Conservation (phyloP, 2,329 filamentous ascomycete species). For the Lasiodiplodia citricola region DNA sequence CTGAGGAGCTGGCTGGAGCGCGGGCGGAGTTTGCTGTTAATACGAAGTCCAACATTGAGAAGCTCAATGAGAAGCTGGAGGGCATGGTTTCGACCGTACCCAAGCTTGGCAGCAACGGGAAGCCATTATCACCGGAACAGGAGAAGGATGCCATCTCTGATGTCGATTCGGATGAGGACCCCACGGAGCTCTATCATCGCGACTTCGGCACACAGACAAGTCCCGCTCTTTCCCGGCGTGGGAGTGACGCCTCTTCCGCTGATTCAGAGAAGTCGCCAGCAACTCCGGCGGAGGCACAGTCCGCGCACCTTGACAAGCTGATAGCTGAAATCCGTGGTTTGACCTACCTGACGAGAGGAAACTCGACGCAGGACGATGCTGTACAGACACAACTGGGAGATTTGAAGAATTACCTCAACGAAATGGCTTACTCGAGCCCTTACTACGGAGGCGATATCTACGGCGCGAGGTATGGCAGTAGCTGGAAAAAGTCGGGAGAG, state of each 20-base stretch:
- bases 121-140: slow-evolving; percentile 30
- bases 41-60: slow-evolving; percentile 56
- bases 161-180: slow-evolving; percentile 59
- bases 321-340: slow-evolving; percentile 44
- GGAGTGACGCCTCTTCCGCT: slow-evolving; percentile 33
- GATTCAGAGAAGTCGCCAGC: slow-evolving; percentile 34
- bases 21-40: slow-evolving; percentile 63
- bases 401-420: slow-evolving; percentile 67
- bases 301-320: slow-evolving; percentile 51
- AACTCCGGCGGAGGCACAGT: slow-evolving; percentile 33
- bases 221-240: slow-evolving; percentile 35
- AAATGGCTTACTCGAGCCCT: slow-evolving; percentile 46
- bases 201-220: slow-evolving; percentile 82
- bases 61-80: slow-evolving; percentile 63
- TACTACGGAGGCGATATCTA: slow-evolving; percentile 52
- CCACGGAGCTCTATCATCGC: slow-evolving; percentile 80
- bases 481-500: slow-evolving; percentile 59
- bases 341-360: slow-evolving; percentile 54
- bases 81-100: slow-evolving; percentile 68
- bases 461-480: slow-evolving; percentile 35
- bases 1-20: slow-evolving; percentile 57
- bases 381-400: slow-evolving; percentile 57
- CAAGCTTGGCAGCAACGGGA: slow-evolving; percentile 30
- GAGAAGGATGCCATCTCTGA: slow-evolving; percentile 38
- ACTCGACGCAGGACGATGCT: slow-evolving; percentile 56